These are phyloP conservation scores for Aethionema arabicum DNA, from an alignment of 345 rosid species.

Conservation along the genomic window DNA sequence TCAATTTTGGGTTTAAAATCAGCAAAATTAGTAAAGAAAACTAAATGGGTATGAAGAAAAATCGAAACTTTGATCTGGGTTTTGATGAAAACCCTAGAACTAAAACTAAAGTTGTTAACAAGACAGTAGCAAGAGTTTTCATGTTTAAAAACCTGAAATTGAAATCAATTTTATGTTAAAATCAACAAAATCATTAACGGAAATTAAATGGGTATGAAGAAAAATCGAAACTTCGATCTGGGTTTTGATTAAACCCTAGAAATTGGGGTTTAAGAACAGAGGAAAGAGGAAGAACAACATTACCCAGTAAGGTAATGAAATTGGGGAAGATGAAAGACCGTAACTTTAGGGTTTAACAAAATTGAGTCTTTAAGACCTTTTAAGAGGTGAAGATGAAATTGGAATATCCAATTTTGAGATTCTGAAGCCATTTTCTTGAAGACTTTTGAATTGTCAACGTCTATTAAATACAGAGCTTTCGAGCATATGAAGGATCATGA, in stretches of 20 bases:
- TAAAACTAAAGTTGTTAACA: slow-evolving; percentile 23
- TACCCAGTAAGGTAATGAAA: slow-evolving; percentile 1
- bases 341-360: background rate
- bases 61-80: too few relatives aligned
- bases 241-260: background rate
- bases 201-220: background rate
- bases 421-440: background rate
- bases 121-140: slow-evolving; percentile 36
- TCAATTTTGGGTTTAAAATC: too few relatives aligned
- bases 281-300: background rate
- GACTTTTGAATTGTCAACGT: background rate
- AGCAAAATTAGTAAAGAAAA: too few relatives aligned
- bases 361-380: slow-evolving; percentile 6
- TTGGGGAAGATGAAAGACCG: slow-evolving; percentile 9
- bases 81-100: slow-evolving; percentile 15
- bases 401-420: slow-evolving; percentile 28
- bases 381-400: slow-evolving; percentile 1
- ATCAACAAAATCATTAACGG: background rate
- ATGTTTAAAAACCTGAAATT: slow-evolving; percentile 23
- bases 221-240: background rate
- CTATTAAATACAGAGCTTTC: background rate
- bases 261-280: background rate
- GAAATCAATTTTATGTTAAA: slow-evolving; percentile 5
- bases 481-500: too few relatives aligned
- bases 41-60: too few relatives aligned